Conservation (phyloP, 164 flowering plant genomes). For the Malania oleifera region DNA sequence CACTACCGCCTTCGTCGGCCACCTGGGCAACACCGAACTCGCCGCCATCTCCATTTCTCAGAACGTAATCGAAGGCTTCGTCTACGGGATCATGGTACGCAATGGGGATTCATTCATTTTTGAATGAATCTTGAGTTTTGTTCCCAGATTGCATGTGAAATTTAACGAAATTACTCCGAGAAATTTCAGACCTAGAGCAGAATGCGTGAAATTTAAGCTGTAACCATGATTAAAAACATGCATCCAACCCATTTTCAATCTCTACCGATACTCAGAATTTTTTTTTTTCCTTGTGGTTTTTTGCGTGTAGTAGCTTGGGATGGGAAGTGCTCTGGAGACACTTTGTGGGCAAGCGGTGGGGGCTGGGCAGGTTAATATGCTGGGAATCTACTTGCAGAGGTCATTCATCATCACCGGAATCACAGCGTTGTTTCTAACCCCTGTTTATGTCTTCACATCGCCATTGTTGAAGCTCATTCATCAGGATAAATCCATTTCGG, state of each 20-base stretch:
- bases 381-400: constrained; percentile 50
- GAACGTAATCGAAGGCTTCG: constrained; percentile 42
- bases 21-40: constrained; percentile 38
- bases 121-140: too few relatives aligned
- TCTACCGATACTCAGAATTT: too few relatives aligned
- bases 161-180: too few relatives aligned
- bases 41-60: constrained; percentile 42
- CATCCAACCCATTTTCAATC: too few relatives aligned
- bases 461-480: constrained; percentile 36
- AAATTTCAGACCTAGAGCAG: too few relatives aligned
- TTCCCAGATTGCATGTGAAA: too few relatives aligned
- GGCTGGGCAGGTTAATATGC: constrained; percentile 42
- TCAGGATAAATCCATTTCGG: constrained; percentile 32
- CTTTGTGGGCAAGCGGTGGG: constrained; percentile 59
- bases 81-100: constrained; percentile 40
- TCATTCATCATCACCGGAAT: constrained; percentile 39
- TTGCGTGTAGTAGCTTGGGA: constrained; percentile 31
- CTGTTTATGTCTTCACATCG: constrained; percentile 40
- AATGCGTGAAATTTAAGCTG: too few relatives aligned
- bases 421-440: constrained; percentile 34
- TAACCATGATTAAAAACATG: too few relatives aligned
- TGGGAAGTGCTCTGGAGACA: constrained; percentile 56
- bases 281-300: background rate
- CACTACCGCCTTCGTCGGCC: constrained; percentile 44
- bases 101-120: too few relatives aligned